Percentiles rank a stretch among this genome's conserved stretches.
These are phyloP conservation scores for Arachis stenosperma DNA, from an alignment of 306 rosid species.

Conservation along the genomic window DNA sequence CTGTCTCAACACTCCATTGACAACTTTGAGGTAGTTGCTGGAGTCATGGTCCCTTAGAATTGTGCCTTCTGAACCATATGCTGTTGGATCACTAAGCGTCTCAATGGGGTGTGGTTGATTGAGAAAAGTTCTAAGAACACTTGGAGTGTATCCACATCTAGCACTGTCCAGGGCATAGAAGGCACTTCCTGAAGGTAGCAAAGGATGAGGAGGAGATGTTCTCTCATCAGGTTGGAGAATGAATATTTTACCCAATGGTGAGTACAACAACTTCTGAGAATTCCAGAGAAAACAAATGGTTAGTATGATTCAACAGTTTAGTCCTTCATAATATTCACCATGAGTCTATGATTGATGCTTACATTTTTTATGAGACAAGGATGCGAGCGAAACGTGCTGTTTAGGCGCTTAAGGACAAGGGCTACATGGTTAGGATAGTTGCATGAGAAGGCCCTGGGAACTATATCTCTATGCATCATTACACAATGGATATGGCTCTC, in stretches of 20 bases:
- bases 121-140: slow-evolving; percentile 63
- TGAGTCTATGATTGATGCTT: slow-evolving; percentile 38
- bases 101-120: slow-evolving; percentile 89
- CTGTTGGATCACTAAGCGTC: slow-evolving; percentile 87
- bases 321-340: slow-evolving; percentile 6
- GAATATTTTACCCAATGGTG: slow-evolving; percentile 79
- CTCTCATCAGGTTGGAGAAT: slow-evolving; percentile 83
- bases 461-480: slow-evolving; percentile 96
- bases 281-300: not conserved
- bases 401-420: slow-evolving; percentile 71
- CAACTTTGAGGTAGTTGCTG: slow-evolving; percentile 80
- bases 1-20: slow-evolving; percentile 59
- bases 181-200: slow-evolving; percentile 69
- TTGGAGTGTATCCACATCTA: slow-evolving; percentile 54
- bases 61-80: slow-evolving; percentile 86
- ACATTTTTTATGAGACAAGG: slow-evolving; percentile 76
- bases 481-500: slow-evolving; percentile 71
- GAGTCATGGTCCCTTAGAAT: slow-evolving; percentile 88
- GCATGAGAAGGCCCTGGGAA: slow-evolving; percentile 98
- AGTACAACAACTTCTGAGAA: slow-evolving; percentile 75
- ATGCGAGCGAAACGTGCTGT: slow-evolving; percentile 69
- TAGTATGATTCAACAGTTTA: not conserved
- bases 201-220: slow-evolving; percentile 84
- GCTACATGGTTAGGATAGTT: slow-evolving; percentile 82
- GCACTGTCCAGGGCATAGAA: slow-evolving; percentile 65